Evolutionary conservation across 179 eudicot species (phyloP).

Genomic region (Spergularia azorica): DNA sequence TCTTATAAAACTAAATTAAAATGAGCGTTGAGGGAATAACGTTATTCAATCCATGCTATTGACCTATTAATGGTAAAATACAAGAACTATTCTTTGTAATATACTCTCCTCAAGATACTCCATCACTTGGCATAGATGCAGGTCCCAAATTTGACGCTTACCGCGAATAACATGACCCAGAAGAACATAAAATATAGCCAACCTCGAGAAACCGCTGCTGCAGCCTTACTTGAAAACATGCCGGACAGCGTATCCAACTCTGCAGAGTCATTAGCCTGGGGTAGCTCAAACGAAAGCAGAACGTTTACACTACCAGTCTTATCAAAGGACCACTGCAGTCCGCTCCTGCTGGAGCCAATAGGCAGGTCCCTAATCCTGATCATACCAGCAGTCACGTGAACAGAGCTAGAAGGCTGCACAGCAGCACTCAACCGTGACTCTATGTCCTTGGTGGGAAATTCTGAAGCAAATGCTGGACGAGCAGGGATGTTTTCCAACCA

Average conservation of each 20-base stretch:
- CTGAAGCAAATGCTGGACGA: conserved; percentile 81
- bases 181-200: conserved; percentile 51
- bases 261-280: conserved; percentile 32
- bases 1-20: neutral
- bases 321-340: conserved; percentile 45
- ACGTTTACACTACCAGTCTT: conserved; percentile 59
- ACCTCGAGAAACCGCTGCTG: conserved; percentile 45
- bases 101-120: neutral
- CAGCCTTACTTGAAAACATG: conserved; percentile 43
- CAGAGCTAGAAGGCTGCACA: conserved; percentile 54
- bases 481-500: conserved; percentile 69
- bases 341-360: conserved; percentile 30
- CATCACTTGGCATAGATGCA: conserved; percentile 51
- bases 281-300: conserved; percentile 61
- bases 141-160: conserved; percentile 62
- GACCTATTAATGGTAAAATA: conserved; percentile 1
- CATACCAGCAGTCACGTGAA: conserved; percentile 77
- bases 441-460: conserved; percentile 61
- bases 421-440: conserved; percentile 49
- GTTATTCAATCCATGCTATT: neutral
- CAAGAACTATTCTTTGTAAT: neutral
- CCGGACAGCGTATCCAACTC: conserved; percentile 32
- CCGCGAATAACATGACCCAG: conserved; percentile 57
- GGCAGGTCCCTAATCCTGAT: conserved; percentile 55
- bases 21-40: neutral